phyloP scores from a whole-genome alignment of 1,284 basidiomycete species.

The Cryptococcus jaspeensis region DNA sequence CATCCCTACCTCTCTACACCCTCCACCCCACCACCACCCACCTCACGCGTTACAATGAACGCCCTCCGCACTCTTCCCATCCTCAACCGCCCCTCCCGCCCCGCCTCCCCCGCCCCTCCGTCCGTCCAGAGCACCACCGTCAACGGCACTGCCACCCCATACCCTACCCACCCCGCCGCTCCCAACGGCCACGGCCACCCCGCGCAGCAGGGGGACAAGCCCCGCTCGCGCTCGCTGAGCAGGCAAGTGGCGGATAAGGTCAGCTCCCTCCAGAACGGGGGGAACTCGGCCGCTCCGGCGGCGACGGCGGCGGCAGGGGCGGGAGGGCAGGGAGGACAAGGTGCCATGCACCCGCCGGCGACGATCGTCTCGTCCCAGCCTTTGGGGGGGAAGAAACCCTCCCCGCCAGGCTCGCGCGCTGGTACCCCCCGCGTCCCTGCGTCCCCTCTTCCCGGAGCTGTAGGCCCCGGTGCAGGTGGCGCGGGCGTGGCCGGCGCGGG shows the following conservation, averaged over 20 bases:
- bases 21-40: not conserved
- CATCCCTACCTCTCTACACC: not conserved
- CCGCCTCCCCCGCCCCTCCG: slow-evolving; percentile 45
- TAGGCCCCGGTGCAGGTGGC: not conserved
- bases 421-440: slow-evolving; percentile 27
- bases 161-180: slow-evolving; percentile 8
- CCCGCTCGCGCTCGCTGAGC: slow-evolving; percentile 32
- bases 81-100: slow-evolving; percentile 50
- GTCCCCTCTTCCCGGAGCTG: slow-evolving; percentile 14
- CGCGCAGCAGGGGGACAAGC: slow-evolving; percentile 14
- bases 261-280: slow-evolving; percentile 17
- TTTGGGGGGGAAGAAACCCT: slow-evolving; percentile 19
- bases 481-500: not conserved
- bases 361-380: slow-evolving; percentile 20
- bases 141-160: slow-evolving; percentile 17
- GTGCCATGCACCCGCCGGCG: slow-evolving; percentile 4
- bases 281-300: not conserved
- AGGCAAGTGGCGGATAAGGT: slow-evolving; percentile 37
- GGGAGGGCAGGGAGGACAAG: too few relatives aligned
- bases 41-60: slow-evolving; percentile 38
- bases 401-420: slow-evolving; percentile 32
- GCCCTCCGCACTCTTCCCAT: slow-evolving; percentile 51
- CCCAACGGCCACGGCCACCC: not conserved
- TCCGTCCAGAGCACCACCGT: slow-evolving; percentile 32
- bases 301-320: not conserved